phyloP scores from a whole-genome alignment of 106 monocot genomes.

The Dendrobium nobile region DNA sequence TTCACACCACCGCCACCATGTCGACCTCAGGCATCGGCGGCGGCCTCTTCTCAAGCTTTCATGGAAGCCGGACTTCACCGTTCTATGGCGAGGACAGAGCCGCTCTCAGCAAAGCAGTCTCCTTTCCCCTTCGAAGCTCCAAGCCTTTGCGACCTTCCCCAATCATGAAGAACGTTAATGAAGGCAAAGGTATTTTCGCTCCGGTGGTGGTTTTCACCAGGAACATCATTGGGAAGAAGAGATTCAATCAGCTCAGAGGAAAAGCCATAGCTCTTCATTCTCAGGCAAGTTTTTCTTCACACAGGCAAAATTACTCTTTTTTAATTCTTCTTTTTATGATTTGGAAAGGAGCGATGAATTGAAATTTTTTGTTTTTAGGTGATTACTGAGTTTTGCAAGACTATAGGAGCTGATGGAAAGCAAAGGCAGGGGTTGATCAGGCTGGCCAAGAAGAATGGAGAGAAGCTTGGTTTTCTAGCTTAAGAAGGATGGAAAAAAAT shows the following conservation, averaged over 20 bases:
- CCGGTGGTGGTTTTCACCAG: conserved; percentile 63
- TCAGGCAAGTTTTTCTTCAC: conserved; percentile 26
- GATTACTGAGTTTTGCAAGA: conserved; percentile 89
- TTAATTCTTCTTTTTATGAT: no score
- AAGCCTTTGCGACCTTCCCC: conserved; percentile 30
- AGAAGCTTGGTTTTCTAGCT: conserved; percentile 90
- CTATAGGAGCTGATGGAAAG: conserved; percentile 81
- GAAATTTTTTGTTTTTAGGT: conserved; percentile 35
- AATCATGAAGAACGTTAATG: conserved; percentile 75
- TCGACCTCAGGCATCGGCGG: conserved; percentile 11
- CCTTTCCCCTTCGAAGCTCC: conserved; percentile 2
- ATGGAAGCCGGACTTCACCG: not conserved
- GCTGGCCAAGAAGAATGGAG: conserved; percentile 93
- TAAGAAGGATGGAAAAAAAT: conserved; percentile 17
- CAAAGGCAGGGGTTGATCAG: conserved; percentile 84
- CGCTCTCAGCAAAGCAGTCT: not conserved
- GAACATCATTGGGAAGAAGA: conserved; percentile 64
- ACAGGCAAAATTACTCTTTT: no score
- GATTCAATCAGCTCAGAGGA: conserved; percentile 88
- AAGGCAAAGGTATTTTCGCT: conserved; percentile 81
- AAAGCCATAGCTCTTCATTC: conserved; percentile 96
- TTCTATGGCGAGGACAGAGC: not conserved
- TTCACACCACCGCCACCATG: not conserved
- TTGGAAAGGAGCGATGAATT: not conserved
- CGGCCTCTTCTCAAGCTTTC: conserved; percentile 5